A percentile compares a stretch with the other conserved stretches of the same genome.
Conservation (phyloP, 2,329 filamentous ascomycete species). For the Diaporthe sp. region DNA sequence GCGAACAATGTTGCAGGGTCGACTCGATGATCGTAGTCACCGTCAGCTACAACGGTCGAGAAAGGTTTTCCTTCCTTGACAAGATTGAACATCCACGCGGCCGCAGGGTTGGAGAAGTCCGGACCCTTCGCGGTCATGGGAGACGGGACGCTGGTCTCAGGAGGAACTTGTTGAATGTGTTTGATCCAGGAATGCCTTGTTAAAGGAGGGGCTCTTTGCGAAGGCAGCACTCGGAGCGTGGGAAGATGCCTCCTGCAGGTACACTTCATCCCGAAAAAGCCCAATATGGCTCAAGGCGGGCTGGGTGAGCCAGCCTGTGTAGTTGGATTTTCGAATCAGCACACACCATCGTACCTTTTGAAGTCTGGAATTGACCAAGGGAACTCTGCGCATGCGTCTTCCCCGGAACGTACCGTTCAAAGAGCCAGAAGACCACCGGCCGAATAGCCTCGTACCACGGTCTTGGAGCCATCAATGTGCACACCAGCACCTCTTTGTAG, state of each 20-base stretch:
- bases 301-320: background rate
- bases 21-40: background rate
- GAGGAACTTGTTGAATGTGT: background rate
- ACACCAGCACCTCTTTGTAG: background rate
- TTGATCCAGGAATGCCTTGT: background rate
- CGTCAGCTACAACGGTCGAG: background rate
- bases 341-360: too few relatives aligned
- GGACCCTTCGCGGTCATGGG: background rate
- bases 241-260: background rate
- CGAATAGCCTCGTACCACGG: background rate
- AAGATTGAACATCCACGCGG: background rate
- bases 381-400: background rate
- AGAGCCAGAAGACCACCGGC: background rate
- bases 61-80: background rate
- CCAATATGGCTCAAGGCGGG: background rate
- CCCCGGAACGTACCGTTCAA: background rate
- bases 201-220: background rate
- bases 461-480: background rate
- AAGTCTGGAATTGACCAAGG: background rate
- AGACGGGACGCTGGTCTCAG: background rate
- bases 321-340: background rate
- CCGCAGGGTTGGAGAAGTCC: background rate
- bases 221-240: slow-evolving; percentile 5
- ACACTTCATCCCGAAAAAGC: background rate
- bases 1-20: slow-evolving; percentile 1